Base-by-base conservation (phyloP, 192 early-diverging fungal species). In the Umbelopsis sp. region DNA sequence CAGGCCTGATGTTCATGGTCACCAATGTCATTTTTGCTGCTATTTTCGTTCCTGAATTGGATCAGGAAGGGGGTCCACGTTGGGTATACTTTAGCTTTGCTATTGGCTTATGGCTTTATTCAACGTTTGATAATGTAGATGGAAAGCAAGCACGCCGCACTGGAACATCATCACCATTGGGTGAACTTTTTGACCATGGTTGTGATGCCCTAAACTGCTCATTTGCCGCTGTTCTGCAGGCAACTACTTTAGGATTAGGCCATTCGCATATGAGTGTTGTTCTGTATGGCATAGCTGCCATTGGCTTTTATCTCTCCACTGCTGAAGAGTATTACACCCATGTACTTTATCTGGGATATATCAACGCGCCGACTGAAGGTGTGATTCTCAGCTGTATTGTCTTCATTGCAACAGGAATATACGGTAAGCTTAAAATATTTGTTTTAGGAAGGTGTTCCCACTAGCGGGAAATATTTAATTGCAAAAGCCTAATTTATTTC, bases 101-200 rank as follows among this genome's bases (percentile, higher is more conserved):
- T 25, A 69, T 90, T 41, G 93, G 94, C 20, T 73, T 97, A 11
- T 97, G 91, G 81, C 79, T 95, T 15, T 97, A 97, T 78, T 91
- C 90, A 69, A 90, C 91, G 21, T 88, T 95, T 71, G 95, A 97
- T 73, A 91, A 92, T 46, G 91, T 98, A 74, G 96, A 98, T 71
- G 96, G 96, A 30, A 96, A 96, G 80, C 96, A 98, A 76, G 96
- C 96, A 13, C 84, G 96, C 55, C 84, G 93, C 48, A 96, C 95
- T 41, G 91, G 91, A 58, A 89, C 93, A 11, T 88, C 88, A 2
- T 90, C 92, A 45, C 96, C 96, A 20, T 74, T 98, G 71, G 96
- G 96, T 23, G 96, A 98, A 81, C 82, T 98, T 55, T 98, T 98
- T 83, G 96, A 98, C 79, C 96, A 98, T 67, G 92, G 94, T 51